Evolutionary conservation across 331 rosid species (phyloP).

Genomic region (Arachis monticola): DNA sequence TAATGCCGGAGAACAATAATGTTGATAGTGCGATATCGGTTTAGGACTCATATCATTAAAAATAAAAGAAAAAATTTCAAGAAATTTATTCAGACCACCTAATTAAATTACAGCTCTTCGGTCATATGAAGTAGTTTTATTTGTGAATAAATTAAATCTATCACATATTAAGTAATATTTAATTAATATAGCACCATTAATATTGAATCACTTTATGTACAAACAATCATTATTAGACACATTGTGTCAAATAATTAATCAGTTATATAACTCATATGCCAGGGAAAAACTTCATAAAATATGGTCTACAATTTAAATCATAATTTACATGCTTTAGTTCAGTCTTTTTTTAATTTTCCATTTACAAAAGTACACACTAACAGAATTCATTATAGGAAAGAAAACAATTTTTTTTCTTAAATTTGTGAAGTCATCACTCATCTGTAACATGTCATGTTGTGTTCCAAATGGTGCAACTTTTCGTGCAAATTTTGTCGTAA

Average conservation of each 20-base stretch:
- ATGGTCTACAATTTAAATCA: background rate
- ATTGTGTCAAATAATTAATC: background rate
- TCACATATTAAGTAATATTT: background rate
- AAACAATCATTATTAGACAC: no score
- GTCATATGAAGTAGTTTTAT: background rate
- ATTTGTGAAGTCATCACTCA: background rate
- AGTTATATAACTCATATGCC: background rate
- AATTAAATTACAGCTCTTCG: background rate
- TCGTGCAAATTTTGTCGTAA: background rate
- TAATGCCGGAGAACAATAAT: background rate
- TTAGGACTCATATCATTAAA: background rate
- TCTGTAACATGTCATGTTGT: background rate
- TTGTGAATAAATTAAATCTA: background rate
- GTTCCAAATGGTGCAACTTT: background rate
- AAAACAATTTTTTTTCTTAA: background rate
- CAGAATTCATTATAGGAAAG: background rate
- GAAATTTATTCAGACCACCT: background rate
- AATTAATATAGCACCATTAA: background rate
- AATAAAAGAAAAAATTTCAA: background rate
- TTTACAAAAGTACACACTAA: background rate
- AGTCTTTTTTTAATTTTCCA: no score
- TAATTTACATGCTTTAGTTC: background rate
- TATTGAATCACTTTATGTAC: background rate
- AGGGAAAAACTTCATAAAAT: background rate
- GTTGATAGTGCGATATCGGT: background rate